Base-by-base conservation (phyloP, 129 eudicot genomes). In the Flaveria trinervia region DNA sequence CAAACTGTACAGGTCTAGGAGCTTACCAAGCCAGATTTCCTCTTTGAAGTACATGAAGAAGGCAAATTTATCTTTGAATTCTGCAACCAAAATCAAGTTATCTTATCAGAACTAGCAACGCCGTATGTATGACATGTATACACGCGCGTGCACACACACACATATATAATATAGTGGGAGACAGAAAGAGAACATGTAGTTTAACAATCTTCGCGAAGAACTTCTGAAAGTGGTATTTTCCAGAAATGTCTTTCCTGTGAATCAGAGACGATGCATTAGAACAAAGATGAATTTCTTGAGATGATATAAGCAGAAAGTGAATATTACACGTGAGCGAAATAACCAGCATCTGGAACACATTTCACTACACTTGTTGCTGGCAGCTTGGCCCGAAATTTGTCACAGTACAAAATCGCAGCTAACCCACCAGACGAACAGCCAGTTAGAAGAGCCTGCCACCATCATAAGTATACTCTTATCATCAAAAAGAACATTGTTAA, bases 271-370 rank as follows among this genome's bases (percentile, higher is more conserved):
- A 43, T 16, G 9, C 41, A 51, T 51, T 18, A 33, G 11, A 5
- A 65, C 20, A 18, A 50, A n/a, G 30, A 51, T 3, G 1, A 55
- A 3, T 28, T 33, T 50, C 10, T 72, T 71, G 9, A 62, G 16
- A 41, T 8, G 65, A 0, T 13, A 39, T 79, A 28, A 51, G 10
- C 12, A 79, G 17, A 67, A 77, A 46, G 68, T 28, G 18, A 61
- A 61, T 26, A 70, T 84, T 84, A 84, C 87, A 81, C 79, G 20
- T 80, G 85, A 72, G 77, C 72, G 50, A 84, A 84, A 39, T 72
- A 84, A 66, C 85, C 88, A 4, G 83, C 88, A 77, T 84, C 88
- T 7, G 88, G 81, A 33, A 68, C 88, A 77, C 88, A 84, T 80
- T 81, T 80, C n/a, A 84, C 88, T 65, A 12, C 74, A 44, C 55